These are phyloP conservation scores for Fomitopsis palustris DNA, from an alignment of 1,284 basidiomycete genomes.

Conservation along the genomic window DNA sequence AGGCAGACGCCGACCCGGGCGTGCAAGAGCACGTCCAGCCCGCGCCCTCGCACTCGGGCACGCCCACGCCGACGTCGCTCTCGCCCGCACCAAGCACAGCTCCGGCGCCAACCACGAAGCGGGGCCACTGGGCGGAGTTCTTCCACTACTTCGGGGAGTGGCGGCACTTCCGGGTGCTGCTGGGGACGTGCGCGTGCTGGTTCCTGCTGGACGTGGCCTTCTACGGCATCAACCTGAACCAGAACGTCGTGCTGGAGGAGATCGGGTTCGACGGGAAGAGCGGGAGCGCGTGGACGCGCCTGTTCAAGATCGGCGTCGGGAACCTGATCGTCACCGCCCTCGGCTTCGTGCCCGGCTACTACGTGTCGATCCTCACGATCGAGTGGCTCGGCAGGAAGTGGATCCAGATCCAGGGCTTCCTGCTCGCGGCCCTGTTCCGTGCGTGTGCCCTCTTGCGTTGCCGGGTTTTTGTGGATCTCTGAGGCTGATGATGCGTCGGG, in stretches of 20 bases:
- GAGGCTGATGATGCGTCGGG: background rate
- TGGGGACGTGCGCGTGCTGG: conserved; percentile 53
- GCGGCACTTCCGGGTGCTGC: conserved; percentile 49
- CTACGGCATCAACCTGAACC: conserved; percentile 79
- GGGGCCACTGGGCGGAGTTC: conserved; percentile 44
- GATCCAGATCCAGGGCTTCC: conserved; percentile 80
- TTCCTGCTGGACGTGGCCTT: conserved; percentile 60
- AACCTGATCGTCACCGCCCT: conserved; percentile 68
- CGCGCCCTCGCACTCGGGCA: background rate
- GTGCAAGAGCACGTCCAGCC: conserved; percentile 18
- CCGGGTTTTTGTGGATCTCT: background rate
- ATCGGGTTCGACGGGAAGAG: conserved; percentile 59
- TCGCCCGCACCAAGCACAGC: conserved; percentile 6
- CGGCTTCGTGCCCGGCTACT: conserved; percentile 78
- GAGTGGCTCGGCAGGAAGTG: conserved; percentile 71
- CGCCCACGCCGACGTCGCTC: conserved; percentile 5
- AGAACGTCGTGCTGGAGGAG: conserved; percentile 67
- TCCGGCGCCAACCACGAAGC: conserved; percentile 23
- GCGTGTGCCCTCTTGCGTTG: conserved; percentile 29
- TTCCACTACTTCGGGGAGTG: conserved; percentile 51
- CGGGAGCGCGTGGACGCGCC: conserved; percentile 57
- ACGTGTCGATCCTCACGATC: conserved; percentile 64
- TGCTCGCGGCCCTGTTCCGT: conserved; percentile 67
- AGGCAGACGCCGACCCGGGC: conserved; percentile 24
- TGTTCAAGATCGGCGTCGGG: conserved; percentile 65